phyloP scores from a whole-genome alignment of 164 flowering plant genomes.

The Liriodendron chinense region DNA sequence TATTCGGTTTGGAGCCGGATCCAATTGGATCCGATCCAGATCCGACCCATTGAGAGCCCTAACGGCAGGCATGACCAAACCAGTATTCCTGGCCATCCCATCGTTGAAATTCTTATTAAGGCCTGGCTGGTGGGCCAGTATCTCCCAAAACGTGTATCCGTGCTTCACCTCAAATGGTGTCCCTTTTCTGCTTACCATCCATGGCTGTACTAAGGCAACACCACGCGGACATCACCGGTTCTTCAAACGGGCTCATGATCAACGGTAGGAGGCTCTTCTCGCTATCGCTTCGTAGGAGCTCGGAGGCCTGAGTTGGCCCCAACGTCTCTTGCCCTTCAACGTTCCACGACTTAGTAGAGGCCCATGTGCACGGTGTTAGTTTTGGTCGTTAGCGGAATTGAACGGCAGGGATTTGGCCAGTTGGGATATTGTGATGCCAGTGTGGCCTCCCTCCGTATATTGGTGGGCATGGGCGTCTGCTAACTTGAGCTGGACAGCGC shows the following conservation, averaged over 20 bases:
- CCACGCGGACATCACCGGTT: neutral
- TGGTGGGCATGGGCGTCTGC: constrained; percentile 4
- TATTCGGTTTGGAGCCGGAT: too few relatives aligned
- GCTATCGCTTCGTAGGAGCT: neutral
- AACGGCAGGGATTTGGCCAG: neutral
- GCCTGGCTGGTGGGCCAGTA: neutral
- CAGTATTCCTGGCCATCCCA: neutral
- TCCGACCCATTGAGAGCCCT: too few relatives aligned
- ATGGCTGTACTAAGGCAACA: neutral
- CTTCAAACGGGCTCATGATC: neutral
- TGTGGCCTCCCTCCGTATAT: too few relatives aligned
- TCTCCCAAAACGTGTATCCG: neutral
- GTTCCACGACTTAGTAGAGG: neutral
- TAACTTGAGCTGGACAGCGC: neutral
- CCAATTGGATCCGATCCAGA: too few relatives aligned
- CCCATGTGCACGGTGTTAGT: neutral
- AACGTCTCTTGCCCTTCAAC: neutral
- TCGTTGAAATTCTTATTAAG: neutral
- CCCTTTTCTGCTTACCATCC: neutral
- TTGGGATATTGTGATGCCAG: neutral
- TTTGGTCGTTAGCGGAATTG: neutral
- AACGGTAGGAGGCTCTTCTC: neutral
- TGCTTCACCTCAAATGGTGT: neutral
- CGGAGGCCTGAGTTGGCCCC: neutral
- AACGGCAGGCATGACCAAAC: neutral